A percentile compares a stretch with the other conserved stretches of the same genome.
These are phyloP conservation scores for Tanacetum coccineum DNA, from an alignment of 129 eudicot genomes.

Conservation along the genomic window DNA sequence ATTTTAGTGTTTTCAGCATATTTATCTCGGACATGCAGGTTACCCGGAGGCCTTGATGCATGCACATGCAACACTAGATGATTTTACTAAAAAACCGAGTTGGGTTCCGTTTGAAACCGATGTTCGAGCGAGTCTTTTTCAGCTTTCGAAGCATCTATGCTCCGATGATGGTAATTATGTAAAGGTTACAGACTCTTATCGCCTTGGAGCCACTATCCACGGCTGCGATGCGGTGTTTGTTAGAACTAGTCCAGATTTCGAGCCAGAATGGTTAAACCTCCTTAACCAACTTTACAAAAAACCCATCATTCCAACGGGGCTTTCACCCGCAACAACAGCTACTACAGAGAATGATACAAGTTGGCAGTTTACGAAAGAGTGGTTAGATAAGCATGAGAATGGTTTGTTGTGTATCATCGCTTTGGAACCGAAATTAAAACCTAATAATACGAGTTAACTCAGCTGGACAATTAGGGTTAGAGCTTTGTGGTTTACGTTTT, in stretches of 20 bases:
- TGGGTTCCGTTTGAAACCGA: slow-evolving; percentile 14
- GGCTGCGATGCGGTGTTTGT: background rate
- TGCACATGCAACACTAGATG: background rate
- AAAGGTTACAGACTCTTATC: background rate
- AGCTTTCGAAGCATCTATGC: background rate
- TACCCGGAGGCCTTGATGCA: background rate
- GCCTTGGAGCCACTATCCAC: background rate
- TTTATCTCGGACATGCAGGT: background rate
- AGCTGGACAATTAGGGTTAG: slow-evolving; percentile 41
- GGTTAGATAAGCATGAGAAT: slow-evolving; percentile 27
- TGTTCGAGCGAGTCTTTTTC: background rate
- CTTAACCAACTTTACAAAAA: background rate
- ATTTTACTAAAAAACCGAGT: background rate
- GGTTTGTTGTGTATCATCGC: slow-evolving; percentile 35
- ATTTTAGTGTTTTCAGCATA: slow-evolving; percentile 8
- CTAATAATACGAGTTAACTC: slow-evolving; percentile 36
- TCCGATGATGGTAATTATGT: background rate
- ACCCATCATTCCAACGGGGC: background rate
- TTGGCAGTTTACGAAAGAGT: slow-evolving; percentile 14
- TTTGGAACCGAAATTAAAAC: slow-evolving; percentile 41
- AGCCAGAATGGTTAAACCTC: slow-evolving; percentile 1
- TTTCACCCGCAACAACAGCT: background rate
- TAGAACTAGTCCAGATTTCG: slow-evolving; percentile 9
- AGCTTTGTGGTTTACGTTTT: slow-evolving; percentile 22
- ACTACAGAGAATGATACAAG: background rate